Base-by-base conservation (phyloP, 768 basidiomycete species). In the Leccinum disarticulatum region DNA sequence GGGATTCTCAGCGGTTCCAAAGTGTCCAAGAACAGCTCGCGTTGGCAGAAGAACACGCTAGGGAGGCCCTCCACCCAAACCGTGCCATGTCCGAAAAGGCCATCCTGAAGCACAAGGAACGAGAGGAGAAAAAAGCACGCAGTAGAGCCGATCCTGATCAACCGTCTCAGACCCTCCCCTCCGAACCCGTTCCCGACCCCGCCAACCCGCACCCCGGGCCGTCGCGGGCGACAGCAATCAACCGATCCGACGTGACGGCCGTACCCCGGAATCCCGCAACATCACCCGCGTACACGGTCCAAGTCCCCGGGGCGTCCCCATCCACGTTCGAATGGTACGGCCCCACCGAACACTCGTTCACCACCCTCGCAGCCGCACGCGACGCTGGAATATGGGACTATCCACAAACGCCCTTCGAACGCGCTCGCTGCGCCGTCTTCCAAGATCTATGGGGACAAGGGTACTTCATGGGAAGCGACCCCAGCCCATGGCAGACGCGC, bases 361-460 rank as follows among this genome's bases (percentile, higher is more conserved):
- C 77, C 2, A 84, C 86, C 3, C 76, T 95, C 41, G 74, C 77
- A 6, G 75, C 80, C 0, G 93, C 93, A 6, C 82, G 77, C 35
- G 77, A 74, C 6, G 89, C 88, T 0, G 86, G 86, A 1, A 72
- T 95, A 50, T 96, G 93, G 93, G 75, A 77, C 17, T 94, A 89
- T 68, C 93, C 93, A 0, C 73, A 79, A 4, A 86, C 78, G 3
- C 74, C 83, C 2, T 70, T 79, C 46, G 88, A 96, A 69, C 80
- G 83, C 3, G 92, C 94, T 11, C 81, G 86, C 56, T 94, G 91
- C 62, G 86, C 80, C 10, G 88, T 94, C 10, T 96, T 94, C 71
- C 81, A 81, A 48, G 86, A 85, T 63, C 71, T 97, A 13, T 93
- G 91, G 89, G 84, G 87, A 61, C 83, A 88, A 73, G 92, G 91